phyloP scores from a whole-genome alignment of 106 monocot genomes.

The Platanthera zijinensis region DNA sequence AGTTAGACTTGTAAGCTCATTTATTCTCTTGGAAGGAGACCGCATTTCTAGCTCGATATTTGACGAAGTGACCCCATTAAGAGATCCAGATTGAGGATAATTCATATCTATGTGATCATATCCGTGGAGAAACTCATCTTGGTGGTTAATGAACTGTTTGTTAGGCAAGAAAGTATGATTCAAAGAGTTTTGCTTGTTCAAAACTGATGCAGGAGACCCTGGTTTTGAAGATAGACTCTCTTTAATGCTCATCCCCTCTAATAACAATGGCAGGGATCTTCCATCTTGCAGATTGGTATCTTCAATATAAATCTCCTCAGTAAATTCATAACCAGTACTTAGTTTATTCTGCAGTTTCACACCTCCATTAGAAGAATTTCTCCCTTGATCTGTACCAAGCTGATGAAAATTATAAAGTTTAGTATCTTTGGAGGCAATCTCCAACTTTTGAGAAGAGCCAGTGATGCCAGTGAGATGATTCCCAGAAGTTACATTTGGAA shows the following conservation, averaged over 20 bases:
- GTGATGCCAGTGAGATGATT: neutral
- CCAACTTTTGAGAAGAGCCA: neutral
- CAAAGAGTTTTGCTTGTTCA: slow-evolving; percentile 1
- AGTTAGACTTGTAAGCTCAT: neutral
- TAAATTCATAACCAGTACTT: slow-evolving; percentile 3
- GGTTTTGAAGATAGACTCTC: slow-evolving; percentile 7
- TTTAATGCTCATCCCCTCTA: slow-evolving; percentile 17
- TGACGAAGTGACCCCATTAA: neutral
- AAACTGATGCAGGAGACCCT: slow-evolving; percentile 1
- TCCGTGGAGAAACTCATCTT: neutral
- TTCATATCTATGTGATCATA: slow-evolving; percentile 1
- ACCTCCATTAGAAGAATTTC: neutral
- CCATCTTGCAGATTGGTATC: slow-evolving; percentile 4
- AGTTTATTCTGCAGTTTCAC: slow-evolving; percentile 1
- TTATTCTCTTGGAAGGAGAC: neutral
- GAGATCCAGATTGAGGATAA: neutral
- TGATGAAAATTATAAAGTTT: slow-evolving; percentile 7
- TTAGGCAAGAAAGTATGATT: slow-evolving; percentile 3
- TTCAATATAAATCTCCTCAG: neutral
- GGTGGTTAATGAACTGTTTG: neutral
- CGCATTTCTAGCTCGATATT: neutral
- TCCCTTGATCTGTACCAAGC: neutral
- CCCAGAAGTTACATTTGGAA: slow-evolving; percentile 15
- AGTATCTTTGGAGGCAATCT: neutral
- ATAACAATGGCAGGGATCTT: slow-evolving; percentile 1